These are phyloP conservation scores for Plasmodium gaboni DNA, from an alignment of 169 alveolate genomes.

Conservation along the genomic window DNA sequence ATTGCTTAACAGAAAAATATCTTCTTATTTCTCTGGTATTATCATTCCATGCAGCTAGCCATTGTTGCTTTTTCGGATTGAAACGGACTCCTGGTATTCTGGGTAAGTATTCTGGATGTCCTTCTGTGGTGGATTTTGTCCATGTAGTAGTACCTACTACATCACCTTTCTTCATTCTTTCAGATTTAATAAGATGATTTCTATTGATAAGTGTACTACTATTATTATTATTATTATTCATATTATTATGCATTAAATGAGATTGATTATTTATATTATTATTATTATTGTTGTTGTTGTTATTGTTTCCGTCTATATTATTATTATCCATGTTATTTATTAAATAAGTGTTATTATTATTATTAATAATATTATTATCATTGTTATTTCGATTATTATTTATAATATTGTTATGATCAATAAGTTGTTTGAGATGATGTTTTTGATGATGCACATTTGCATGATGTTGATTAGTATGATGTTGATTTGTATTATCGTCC, in stretches of 20 bases:
- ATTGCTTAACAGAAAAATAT: conserved; percentile 86
- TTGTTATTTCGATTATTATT: background rate
- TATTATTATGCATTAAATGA: background rate
- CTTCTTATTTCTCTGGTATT: conserved; percentile 85
- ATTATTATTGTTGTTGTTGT: conserved; percentile 1
- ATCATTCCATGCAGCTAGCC: conserved; percentile 89
- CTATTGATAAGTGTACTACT: conserved; percentile 6
- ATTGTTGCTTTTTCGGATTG: conserved; percentile 86
- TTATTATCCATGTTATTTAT: conserved; percentile 1
- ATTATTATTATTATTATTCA: background rate
- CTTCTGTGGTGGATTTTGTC: conserved; percentile 57
- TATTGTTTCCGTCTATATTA: background rate
- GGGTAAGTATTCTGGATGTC: conserved; percentile 82
- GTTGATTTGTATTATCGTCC: conserved; percentile 9
- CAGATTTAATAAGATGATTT: conserved; percentile 20
- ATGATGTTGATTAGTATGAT: background rate
- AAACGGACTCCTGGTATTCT: conserved; percentile 86
- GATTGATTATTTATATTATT: background rate
- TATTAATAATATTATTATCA: background rate
- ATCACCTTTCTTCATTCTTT: conserved; percentile 41
- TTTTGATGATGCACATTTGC: too few relatives aligned
- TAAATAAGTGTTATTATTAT: background rate
- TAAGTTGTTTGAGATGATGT: background rate
- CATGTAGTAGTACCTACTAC: conserved; percentile 14
- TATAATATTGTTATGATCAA: conserved; percentile 3